These are phyloP conservation scores for Fusarium humuli DNA, from an alignment of 2,329 filamentous ascomycete genomes.

Conservation along the genomic window DNA sequence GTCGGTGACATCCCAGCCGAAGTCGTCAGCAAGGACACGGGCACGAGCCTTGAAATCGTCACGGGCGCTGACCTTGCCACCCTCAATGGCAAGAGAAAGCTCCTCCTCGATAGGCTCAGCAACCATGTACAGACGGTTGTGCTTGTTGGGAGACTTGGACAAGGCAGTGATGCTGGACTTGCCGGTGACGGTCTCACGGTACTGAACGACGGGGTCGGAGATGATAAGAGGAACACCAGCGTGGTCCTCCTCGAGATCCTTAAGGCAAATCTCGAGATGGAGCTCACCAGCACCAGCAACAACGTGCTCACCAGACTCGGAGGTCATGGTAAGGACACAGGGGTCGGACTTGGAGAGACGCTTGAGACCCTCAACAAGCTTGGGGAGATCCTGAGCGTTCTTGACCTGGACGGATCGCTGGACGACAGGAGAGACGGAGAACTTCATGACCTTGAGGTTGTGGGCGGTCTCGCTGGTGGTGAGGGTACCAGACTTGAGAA, in stretches of 20 bases:
- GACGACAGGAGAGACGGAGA: constrained; percentile 99
- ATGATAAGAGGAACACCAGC: constrained; percentile 97
- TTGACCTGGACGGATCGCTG: constrained; percentile 99
- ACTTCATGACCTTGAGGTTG: constrained; percentile 99
- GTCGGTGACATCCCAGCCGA: constrained; percentile 99
- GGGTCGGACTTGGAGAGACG: constrained; percentile 99
- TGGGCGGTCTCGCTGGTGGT: constrained; percentile 97
- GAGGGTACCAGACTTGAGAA: constrained; percentile 99
- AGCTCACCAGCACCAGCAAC: constrained; percentile 99
- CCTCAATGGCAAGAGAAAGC: constrained; percentile 88
- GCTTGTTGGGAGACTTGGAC: constrained; percentile 99
- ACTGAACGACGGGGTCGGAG: constrained; percentile 97
- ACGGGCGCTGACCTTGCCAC: constrained; percentile 90
- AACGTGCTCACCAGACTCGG: constrained; percentile 96
- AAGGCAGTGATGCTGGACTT: constrained; percentile 95
- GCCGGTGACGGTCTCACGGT: constrained; percentile 92
- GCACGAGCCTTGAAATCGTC: constrained; percentile 99
- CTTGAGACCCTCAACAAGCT: constrained; percentile 99
- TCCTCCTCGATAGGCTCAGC: constrained; percentile 94
- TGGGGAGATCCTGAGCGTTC: constrained; percentile 99
- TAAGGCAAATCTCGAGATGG: constrained; percentile 99
- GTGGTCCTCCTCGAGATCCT: constrained; percentile 99
- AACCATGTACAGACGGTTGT: constrained; percentile 99
- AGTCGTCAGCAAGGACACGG: constrained; percentile 94
- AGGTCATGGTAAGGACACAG: constrained; percentile 92